phyloP scores from a whole-genome alignment of 306 rosid species.

The Cucumis hystrix region DNA sequence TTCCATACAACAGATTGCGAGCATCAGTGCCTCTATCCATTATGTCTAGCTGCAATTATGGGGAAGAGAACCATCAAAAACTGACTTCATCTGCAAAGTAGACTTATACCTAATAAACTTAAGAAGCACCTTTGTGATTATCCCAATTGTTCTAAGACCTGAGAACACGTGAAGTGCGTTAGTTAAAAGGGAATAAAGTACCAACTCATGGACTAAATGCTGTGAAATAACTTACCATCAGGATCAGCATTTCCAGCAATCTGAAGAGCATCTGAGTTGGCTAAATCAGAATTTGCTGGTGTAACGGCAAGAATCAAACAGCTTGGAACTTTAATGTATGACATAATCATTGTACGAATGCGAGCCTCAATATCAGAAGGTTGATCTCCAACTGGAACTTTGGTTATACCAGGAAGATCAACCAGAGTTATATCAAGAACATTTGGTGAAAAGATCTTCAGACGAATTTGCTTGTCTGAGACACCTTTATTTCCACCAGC shows the following conservation, averaged over 20 bases:
- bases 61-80: constrained; percentile 18
- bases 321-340: constrained; percentile 73
- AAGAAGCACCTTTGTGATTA: constrained; percentile 71
- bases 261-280: constrained; percentile 99
- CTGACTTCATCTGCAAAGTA: not conserved
- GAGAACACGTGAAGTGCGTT: constrained; percentile 14
- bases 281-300: constrained; percentile 95
- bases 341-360: constrained; percentile 94
- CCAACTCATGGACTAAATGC: constrained; percentile 6
- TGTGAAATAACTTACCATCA: constrained; percentile 50
- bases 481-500: constrained; percentile 98
- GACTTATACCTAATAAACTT: not conserved
- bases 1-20: constrained; percentile 83
- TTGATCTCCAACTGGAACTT: constrained; percentile 99
- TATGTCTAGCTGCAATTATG: constrained; percentile 63
- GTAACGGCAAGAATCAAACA: constrained; percentile 96
- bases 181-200: constrained; percentile 3
- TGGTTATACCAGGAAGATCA: constrained; percentile 94
- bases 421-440: constrained; percentile 96
- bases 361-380: constrained; percentile 96
- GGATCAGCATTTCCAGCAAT: constrained; percentile 99
- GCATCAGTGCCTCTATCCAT: constrained; percentile 99
- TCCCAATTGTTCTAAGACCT: constrained; percentile 94
- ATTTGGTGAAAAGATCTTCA: constrained; percentile 91
- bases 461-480: constrained; percentile 94